Percentiles rank a stretch among this genome's conserved stretches.
Evolutionary conservation across 352 stramenopile genomes (phyloP).

Genomic region (Plasmopara halstedii): DNA sequence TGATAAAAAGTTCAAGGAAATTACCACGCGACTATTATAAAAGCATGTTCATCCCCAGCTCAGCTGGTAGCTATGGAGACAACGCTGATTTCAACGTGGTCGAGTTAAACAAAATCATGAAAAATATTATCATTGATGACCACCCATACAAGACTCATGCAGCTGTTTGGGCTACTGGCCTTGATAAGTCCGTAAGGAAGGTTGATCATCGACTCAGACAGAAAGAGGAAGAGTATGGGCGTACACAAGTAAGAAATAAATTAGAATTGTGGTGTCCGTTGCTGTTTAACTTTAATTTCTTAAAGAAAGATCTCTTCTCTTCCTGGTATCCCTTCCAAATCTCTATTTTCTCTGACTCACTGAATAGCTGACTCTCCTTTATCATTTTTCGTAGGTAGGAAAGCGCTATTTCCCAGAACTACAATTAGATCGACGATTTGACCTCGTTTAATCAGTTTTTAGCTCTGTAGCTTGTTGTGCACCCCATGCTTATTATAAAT

Average conservation of each 20-base stretch:
- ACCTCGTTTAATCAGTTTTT: conserved; percentile 3
- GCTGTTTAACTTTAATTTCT: conserved; percentile 5
- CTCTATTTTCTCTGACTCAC: conserved; percentile 9
- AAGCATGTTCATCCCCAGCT: conserved; percentile 15
- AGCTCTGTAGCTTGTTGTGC: not conserved
- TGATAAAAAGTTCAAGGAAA: conserved; percentile 13
- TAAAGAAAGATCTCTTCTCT: conserved; percentile 4
- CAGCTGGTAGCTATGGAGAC: conserved; percentile 14
- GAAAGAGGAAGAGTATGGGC: conserved; percentile 8
- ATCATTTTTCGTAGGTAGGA: conserved; percentile 1
- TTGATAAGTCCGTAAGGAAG: conserved; percentile 7
- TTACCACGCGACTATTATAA: conserved; percentile 10
- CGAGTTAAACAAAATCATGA: conserved; percentile 12
- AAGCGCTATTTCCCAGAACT: conserved; percentile 2
- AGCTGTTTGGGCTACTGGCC: conserved; percentile 2
- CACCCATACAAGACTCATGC: not conserved
- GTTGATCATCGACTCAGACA: conserved; percentile 9
- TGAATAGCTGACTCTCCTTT: conserved; percentile 8
- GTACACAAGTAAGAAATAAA: conserved; percentile 8
- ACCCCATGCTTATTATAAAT: conserved; percentile 9
- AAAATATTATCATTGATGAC: conserved; percentile 4
- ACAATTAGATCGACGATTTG: conserved; percentile 8
- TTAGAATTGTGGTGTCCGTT: conserved; percentile 8
- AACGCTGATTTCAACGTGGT: conserved; percentile 13
- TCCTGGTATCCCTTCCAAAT: conserved; percentile 4